A percentile compares a stretch with the other conserved stretches of the same genome.
phyloP scores from a whole-genome alignment of 2,329 filamentous ascomycete species.

The Geosmithia putterillii region DNA sequence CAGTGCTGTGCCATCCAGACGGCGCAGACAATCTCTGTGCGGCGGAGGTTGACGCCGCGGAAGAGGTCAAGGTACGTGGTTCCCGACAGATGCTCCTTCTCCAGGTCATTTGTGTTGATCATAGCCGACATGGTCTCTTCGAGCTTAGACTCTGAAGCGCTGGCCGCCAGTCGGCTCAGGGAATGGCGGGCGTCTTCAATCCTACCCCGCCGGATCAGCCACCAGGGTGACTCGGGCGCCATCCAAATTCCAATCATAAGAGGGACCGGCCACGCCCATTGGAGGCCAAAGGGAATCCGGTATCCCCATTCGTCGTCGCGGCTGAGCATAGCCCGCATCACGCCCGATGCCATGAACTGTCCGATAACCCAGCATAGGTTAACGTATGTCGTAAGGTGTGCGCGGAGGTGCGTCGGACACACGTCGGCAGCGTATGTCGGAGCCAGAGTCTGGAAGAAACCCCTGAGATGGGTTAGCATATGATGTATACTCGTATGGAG shows the following conservation, averaged over 20 bases:
- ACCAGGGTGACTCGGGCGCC: conserved; percentile 31
- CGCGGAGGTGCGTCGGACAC: conserved; percentile 30
- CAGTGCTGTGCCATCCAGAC: conserved; percentile 28
- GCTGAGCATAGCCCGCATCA: conserved; percentile 21
- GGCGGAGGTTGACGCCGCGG: conserved; percentile 28
- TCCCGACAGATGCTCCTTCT: conserved; percentile 25
- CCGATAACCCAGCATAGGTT: conserved; percentile 17
- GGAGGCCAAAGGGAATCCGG: conserved; percentile 28
- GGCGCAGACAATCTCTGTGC: conserved; percentile 32
- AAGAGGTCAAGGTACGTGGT: conserved; percentile 34
- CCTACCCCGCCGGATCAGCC: conserved; percentile 23
- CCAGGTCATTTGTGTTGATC: conserved; percentile 35
- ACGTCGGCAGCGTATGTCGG: conserved; percentile 36
- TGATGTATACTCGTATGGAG: too few relatives aligned
- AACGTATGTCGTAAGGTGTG: conserved; percentile 31
- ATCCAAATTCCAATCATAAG: conserved; percentile 21
- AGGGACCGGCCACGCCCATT: conserved; percentile 28
- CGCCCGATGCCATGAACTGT: conserved; percentile 24
- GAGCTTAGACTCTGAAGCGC: conserved; percentile 17
- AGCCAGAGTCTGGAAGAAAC: conserved; percentile 31
- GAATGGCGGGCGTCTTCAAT: conserved; percentile 22
- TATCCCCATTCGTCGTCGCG: conserved; percentile 25
- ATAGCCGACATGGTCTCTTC: conserved; percentile 37
- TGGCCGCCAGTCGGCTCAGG: conserved; percentile 23
- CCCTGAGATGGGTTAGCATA: conserved; percentile 5